Base-by-base conservation (phyloP, 768 basidiomycete species). In the Cyclocybe aegerita region DNA sequence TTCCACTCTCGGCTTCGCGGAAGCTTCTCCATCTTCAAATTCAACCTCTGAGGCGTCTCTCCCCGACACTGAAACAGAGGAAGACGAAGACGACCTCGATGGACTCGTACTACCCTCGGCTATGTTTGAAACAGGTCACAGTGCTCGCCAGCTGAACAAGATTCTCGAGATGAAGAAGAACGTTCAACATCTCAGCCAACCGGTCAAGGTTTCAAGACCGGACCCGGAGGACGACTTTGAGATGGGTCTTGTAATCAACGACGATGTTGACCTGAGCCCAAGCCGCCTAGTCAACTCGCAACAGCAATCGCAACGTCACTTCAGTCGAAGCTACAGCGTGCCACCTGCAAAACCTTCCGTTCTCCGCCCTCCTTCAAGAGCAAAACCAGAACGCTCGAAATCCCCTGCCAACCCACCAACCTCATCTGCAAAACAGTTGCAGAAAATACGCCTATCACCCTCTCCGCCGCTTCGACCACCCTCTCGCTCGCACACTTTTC, bases 171-270 rank as follows among this genome's bases (percentile, higher is more conserved):
- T 69, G 65, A 82, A 82, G 58, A 76, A 81, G 65, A 76, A 75
- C 40, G 80, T 82, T 14, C 77, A 78, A 16, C 69, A 69, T 12
- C 54, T 66, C 29, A 65, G 57, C 39, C 64, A 64, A 35, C 62
- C 63, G 14, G 65, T 77, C 56, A 85, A 81, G 56, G 62, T 79
- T 6, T 70, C 81, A 17, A 76, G 69, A 50, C 79, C 83, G 11
- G 82, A 90, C 65, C 81, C 76, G 9, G 91, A 93, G 59, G 90
- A 93, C 53, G 88, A 92, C 65, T 92, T 93, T 55, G 91, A 94
- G 67, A 79, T 79, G 53, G 91, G 91, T 10, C 83, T 94, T 46
- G 79, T 92, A 56, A 85, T 94, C 59, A 85, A 87, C 60, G 88
- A 90, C 54, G 90, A 90, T 63, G 80, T 78, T 46, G 90, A 93